Evolutionary conservation across 345 rosid species (phyloP), one percentile per base, ranked within the genome.

Genomic region (Odontarrhena argentea): DNA sequence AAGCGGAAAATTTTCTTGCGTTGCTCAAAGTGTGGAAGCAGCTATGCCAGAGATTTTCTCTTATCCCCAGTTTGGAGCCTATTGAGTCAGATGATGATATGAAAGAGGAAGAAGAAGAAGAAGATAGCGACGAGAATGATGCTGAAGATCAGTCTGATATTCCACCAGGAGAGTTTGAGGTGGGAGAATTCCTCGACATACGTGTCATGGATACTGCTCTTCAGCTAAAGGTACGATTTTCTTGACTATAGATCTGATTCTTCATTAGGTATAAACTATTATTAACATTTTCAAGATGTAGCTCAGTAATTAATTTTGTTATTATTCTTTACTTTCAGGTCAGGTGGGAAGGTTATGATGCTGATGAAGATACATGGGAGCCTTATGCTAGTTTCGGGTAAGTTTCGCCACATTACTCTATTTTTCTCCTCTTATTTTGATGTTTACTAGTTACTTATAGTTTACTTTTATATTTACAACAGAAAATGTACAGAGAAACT

Each of bases 331-430:
- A 63, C 22, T 35, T 34, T 50, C 10, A 77, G 81, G 81, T 77
- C 2, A 45, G 73, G 0, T 74, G 81, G 81, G 55, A 73, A 18
- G 73, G 73, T 3, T 77, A 73, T 14, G 58, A 61, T 68, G 28
- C 75, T 8, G 48, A 65, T 37, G 71, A 77, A 8, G 78, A 77
- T 35, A 68, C 80, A 6, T 80, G 84, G 81, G 79, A 80, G 59
- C 78, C 81, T 9, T 44, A 59, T 42, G 70, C 62, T 3, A 74
- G 84, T 53, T 37, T 75, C 37, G 55, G 78, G 80, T 80, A 69
- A 35, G 35, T 36, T 67, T 51, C 28, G 22, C 42, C 12, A 35
- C 2, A 61, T 32, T 15, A 22, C 11, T 13, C 35, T 10, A 3
- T 47, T 18, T 18, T 47, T 18, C 3, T 34, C 3, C 13, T 32